Base-by-base conservation (phyloP, 768 basidiomycete genomes). In the Sporobolomyces roseus region DNA sequence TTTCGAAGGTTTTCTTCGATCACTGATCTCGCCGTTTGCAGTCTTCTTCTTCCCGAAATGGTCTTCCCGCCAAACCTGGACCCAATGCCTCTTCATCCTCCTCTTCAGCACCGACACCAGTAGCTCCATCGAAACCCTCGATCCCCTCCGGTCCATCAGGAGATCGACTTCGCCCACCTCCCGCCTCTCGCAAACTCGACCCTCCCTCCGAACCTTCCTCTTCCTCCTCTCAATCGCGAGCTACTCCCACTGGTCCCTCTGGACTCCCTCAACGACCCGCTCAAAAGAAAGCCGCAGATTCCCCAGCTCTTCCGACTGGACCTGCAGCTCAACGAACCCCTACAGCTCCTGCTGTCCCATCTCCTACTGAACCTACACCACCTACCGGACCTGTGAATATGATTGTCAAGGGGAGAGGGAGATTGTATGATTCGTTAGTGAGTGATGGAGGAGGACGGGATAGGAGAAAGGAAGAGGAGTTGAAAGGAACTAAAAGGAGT, bases 21-120 rank as follows among this genome's bases (percentile, higher is more conserved):
- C 13, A 46, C 45, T 23, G 21, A 36, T 30, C 25, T 38, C 17
- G 32, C 25, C 27, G 27, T 38, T 51, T 3, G 19, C 13, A 27
- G 46, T 43, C 46, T 6, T 59, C 49, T 9, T 27, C 38, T 9
- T 41, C 38, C 32, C 55, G 61, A 0, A 59, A 38, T 8, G 68
- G 58, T 0, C 52, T 60, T 7, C 68, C 62, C 6, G 27, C 33
- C 12, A 64, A 60, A 23, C 63, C 68, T 43, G 58, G 58, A 46
- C 21, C 10, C n/a, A 33, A 33, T n/a, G 12, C 30, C 16, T 25
- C 55, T n/a, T 56, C 55, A 23, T 5, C 32, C 32, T 33, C 53
- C 27, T 45, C 56, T 8, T 45, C 56, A 13, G 3, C 58, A 29
- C 8, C n/a, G n/a, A n/a, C n/a, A n/a, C n/a, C n/a, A n/a, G n/a